Evolutionary conservation across 2,329 filamentous ascomycete species (phyloP).

Genomic region (Mycosphaerella arachidis): DNA sequence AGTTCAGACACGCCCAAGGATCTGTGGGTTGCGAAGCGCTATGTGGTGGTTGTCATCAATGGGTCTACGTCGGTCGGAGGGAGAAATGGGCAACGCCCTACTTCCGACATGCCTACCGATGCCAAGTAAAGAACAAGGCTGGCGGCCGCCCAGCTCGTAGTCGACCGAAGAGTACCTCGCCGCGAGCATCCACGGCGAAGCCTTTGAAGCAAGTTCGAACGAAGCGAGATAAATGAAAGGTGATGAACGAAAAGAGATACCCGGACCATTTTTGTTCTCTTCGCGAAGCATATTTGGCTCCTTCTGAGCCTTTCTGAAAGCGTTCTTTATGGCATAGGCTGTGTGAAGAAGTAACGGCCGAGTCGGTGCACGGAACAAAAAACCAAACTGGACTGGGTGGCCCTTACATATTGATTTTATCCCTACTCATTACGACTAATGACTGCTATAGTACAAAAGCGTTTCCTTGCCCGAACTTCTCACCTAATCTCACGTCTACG

Average conservation of each 20-base stretch:
- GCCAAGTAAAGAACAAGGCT: slow-evolving; percentile 17
- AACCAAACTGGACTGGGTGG: background rate
- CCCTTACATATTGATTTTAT: slow-evolving; percentile 1
- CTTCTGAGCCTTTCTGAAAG: slow-evolving; percentile 19
- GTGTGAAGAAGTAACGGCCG: background rate
- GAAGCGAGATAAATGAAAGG: no score
- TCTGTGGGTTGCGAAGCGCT: slow-evolving; percentile 77
- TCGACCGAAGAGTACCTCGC: slow-evolving; percentile 12
- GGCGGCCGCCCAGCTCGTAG: slow-evolving; percentile 3
- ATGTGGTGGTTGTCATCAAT: slow-evolving; percentile 71
- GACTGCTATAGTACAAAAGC: background rate
- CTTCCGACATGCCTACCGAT: slow-evolving; percentile 85
- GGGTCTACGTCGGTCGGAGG: slow-evolving; percentile 75
- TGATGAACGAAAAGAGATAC: background rate
- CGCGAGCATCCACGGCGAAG: background rate
- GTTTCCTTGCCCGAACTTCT: background rate
- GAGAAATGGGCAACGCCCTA: slow-evolving; percentile 92
- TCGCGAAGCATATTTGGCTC: slow-evolving; percentile 10
- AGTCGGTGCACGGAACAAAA: background rate
- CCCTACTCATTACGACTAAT: background rate
- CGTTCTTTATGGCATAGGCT: slow-evolving; percentile 7
- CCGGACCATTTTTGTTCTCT: background rate
- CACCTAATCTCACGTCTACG: background rate
- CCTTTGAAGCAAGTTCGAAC: background rate
- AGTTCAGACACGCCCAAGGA: slow-evolving; percentile 71